These are phyloP conservation scores for Gonapodya sp. DNA, from an alignment of 192 early-diverging fungal species.

Conservation along the genomic window DNA sequence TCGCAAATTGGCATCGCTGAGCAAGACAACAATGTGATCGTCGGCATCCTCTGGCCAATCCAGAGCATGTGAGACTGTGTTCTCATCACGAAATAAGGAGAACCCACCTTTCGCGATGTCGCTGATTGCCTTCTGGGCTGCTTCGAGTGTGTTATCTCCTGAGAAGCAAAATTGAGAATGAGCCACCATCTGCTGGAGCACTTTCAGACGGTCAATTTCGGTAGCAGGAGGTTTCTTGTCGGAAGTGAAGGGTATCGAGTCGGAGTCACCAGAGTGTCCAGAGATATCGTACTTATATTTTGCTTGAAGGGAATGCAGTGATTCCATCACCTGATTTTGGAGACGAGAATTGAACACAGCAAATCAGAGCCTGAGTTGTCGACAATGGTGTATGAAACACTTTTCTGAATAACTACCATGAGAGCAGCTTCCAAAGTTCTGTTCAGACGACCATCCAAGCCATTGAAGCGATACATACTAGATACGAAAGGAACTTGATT, in stretches of 20 bases:
- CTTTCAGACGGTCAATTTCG: constrained; percentile 64
- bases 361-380: not conserved
- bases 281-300: constrained; percentile 68
- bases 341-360: not conserved
- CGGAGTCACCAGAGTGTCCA: constrained; percentile 66
- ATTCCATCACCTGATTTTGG: constrained; percentile 11
- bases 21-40: constrained; percentile 66
- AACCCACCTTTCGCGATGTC: constrained; percentile 1
- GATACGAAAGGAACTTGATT: not conserved
- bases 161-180: constrained; percentile 72
- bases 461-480: constrained; percentile 57
- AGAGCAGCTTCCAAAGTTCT: constrained; percentile 38
- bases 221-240: constrained; percentile 62
- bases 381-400: not conserved
- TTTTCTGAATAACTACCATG: constrained; percentile 15
- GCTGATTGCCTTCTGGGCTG: constrained; percentile 48
- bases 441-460: constrained; percentile 46
- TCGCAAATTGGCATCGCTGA: constrained; percentile 71
- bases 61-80: constrained; percentile 12
- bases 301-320: constrained; percentile 61
- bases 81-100: not conserved
- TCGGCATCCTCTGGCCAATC: constrained; percentile 64
- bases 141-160: constrained; percentile 67
- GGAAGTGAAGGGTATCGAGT: constrained; percentile 59
- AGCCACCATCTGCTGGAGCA: constrained; percentile 59